phyloP scores from a whole-genome alignment of 1,139 yeast species.

The Hyphopichia buzzinii region DNA sequence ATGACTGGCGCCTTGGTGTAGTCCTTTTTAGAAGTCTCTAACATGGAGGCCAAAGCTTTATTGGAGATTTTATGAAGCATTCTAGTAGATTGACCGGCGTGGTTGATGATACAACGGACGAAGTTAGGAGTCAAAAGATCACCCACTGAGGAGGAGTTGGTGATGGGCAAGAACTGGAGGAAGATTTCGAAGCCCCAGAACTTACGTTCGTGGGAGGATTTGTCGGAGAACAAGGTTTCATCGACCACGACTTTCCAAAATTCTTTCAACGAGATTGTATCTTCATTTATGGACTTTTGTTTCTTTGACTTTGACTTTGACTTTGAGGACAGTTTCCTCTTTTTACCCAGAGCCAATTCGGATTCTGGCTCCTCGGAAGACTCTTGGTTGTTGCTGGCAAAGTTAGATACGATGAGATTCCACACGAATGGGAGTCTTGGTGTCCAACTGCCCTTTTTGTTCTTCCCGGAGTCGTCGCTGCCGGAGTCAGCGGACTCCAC shows the following conservation, averaged over 20 bases:
- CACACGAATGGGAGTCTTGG: conserved; percentile 84
- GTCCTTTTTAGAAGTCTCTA: conserved; percentile 31
- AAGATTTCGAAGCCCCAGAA: conserved; percentile 84
- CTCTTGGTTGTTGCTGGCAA: conserved; percentile 17
- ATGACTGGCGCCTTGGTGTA: conserved; percentile 48
- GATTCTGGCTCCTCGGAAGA: conserved; percentile 16
- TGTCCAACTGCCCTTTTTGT: conserved; percentile 66
- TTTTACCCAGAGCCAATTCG: conserved; percentile 18
- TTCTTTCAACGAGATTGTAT: conserved; percentile 49
- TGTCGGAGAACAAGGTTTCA: conserved; percentile 71
- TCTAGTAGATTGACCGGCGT: conserved; percentile 65
- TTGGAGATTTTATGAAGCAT: conserved; percentile 66
- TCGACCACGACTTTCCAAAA: conserved; percentile 84
- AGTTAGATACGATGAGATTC: conserved; percentile 56
- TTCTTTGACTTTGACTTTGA: conserved; percentile 33
- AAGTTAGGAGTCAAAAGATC: conserved; percentile 66
- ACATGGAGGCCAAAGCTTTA: conserved; percentile 45
- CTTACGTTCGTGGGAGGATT: conserved; percentile 83
- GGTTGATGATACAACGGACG: conserved; percentile 74
- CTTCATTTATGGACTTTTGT: conserved; percentile 19
- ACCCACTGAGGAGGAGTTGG: conserved; percentile 31
- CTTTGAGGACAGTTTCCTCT: conserved; percentile 30
- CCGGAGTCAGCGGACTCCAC: conserved; percentile 32
- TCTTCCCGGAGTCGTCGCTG: conserved; percentile 21
- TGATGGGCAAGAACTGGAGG: conserved; percentile 39